Percentiles rank a stretch among this genome's conserved stretches.
Evolutionary conservation across 2,329 filamentous ascomycete species (phyloP).

Genomic region (Diaporthe caulivora): DNA sequence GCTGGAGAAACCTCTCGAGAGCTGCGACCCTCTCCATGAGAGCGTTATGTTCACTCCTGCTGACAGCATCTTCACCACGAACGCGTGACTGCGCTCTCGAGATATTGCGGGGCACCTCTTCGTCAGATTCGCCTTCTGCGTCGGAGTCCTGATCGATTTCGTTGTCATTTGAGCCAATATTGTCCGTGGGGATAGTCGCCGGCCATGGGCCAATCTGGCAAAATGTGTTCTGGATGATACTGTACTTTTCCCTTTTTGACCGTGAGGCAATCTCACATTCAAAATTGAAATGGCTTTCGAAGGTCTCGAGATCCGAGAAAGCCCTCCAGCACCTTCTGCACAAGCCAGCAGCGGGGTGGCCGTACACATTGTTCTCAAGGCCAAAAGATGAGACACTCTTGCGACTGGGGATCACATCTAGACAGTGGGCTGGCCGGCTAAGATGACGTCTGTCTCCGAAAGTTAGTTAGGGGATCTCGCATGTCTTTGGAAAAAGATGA

Average conservation of each 20-base stretch:
- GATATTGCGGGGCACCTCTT: neutral
- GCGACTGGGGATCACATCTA: slow-evolving; percentile 43
- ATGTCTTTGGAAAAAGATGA: neutral
- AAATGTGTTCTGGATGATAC: slow-evolving; percentile 35
- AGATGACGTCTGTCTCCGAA: slow-evolving; percentile 47
- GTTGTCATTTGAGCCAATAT: neutral
- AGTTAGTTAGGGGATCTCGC: neutral
- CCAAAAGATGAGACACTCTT: slow-evolving; percentile 49
- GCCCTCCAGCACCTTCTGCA: slow-evolving; percentile 50
- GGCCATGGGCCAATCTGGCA: slow-evolving; percentile 20
- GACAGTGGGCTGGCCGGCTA: slow-evolving; percentile 47
- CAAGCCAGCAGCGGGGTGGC: slow-evolving; percentile 47
- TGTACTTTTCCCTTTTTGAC: slow-evolving; percentile 38
- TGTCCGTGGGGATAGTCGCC: neutral
- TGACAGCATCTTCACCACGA: slow-evolving; percentile 6
- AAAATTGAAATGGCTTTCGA: slow-evolving; percentile 45
- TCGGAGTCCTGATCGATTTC: slow-evolving; percentile 4
- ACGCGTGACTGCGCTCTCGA: slow-evolving; percentile 11
- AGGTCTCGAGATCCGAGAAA: slow-evolving; percentile 44
- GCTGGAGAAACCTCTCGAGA: slow-evolving; percentile 33
- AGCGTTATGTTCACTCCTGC: slow-evolving; percentile 31
- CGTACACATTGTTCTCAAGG: slow-evolving; percentile 41
- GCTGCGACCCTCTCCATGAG: slow-evolving; percentile 33
- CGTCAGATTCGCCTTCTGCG: slow-evolving; percentile 28
- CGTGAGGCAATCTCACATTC: slow-evolving; percentile 37